Conservation (phyloP, 2,329 filamentous ascomycete genomes). For the Pseudogymnoascus sp. region DNA sequence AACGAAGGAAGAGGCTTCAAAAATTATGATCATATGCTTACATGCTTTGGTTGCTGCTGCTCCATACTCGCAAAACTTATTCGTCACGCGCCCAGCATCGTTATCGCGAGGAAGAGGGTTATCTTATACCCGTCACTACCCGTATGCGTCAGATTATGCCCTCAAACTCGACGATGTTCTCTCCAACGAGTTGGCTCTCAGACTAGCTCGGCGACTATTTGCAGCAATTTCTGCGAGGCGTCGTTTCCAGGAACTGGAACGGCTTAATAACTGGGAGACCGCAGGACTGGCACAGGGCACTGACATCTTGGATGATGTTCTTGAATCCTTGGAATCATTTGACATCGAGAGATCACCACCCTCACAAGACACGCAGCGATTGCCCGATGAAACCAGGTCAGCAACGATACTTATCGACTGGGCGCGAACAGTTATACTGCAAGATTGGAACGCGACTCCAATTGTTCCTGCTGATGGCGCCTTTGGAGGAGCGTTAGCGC, state of each 20-base stretch:
- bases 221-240: conserved; percentile 42
- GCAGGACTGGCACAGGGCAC: conserved; percentile 23
- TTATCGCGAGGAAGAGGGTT: not conserved
- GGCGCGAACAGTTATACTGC: conserved; percentile 67
- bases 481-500: conserved; percentile 69
- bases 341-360: conserved; percentile 25
- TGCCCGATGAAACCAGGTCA: conserved; percentile 45
- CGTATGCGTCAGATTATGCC: conserved; percentile 19
- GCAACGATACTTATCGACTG: conserved; percentile 60
- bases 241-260: conserved; percentile 27
- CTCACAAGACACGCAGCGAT: not conserved
- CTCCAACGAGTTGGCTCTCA: conserved; percentile 52
- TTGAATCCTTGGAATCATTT: conserved; percentile 34
- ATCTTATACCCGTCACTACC: conserved; percentile 24
- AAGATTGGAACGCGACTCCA: conserved; percentile 73
- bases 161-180: conserved; percentile 59
- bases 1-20: conserved; percentile 27
- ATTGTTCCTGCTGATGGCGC: conserved; percentile 63
- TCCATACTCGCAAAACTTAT: conserved; percentile 42
- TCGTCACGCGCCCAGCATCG: not conserved
- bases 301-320: conserved; percentile 35
- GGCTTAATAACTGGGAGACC: conserved; percentile 16
- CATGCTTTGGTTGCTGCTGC: conserved; percentile 56
- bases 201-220: conserved; percentile 53
- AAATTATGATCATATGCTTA: conserved; percentile 48